These are phyloP conservation scores for Lagerstroemia speciosa DNA, from an alignment of 345 rosid species.

Conservation along the genomic window DNA sequence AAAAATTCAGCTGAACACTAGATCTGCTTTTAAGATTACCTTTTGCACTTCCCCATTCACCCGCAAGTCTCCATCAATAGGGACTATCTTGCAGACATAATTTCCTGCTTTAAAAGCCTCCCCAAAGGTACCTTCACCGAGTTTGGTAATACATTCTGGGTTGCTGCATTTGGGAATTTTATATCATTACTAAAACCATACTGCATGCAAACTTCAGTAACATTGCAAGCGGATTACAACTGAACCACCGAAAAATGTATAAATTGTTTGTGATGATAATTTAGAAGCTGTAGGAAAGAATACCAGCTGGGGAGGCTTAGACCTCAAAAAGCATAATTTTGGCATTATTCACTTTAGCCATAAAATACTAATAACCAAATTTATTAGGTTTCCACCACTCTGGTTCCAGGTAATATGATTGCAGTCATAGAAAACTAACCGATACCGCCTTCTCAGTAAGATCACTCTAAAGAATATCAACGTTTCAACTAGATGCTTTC, in stretches of 20 bases:
- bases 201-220: background rate
- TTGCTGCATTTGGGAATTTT: constrained; percentile 37
- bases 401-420: background rate
- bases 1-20: background rate
- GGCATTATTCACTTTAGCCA: background rate
- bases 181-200: constrained; percentile 10
- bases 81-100: constrained; percentile 91
- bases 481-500: background rate
- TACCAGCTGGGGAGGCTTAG: background rate
- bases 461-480: background rate
- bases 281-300: background rate
- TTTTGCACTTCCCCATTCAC: constrained; percentile 94
- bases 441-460: background rate
- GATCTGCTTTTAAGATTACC: constrained; percentile 28
- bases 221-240: background rate
- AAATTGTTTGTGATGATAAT: background rate
- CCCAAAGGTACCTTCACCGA: constrained; percentile 98
- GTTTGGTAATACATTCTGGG: constrained; percentile 56
- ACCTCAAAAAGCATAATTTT: background rate
- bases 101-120: constrained; percentile 81
- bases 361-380: background rate
- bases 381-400: background rate
- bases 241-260: background rate
- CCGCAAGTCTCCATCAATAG: constrained; percentile 75
- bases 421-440: background rate